These are phyloP conservation scores for Hygrocybe coccinea DNA, from an alignment of 768 basidiomycete genomes.

Conservation along the genomic window DNA sequence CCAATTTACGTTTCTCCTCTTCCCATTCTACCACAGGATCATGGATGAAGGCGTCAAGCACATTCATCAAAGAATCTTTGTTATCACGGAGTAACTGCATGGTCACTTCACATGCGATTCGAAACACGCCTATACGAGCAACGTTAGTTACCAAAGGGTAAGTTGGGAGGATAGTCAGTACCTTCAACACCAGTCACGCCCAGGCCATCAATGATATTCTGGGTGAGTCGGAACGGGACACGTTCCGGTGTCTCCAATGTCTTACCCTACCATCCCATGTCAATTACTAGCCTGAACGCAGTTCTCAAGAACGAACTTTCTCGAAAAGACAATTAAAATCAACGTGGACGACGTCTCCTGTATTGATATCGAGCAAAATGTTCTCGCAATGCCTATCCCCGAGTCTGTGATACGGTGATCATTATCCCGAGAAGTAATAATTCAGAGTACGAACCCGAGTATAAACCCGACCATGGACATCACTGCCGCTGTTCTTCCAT, in stretches of 20 bases:
- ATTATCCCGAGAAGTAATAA: not conserved
- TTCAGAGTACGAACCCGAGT: slow-evolving; percentile 59
- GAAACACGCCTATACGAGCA: slow-evolving; percentile 63
- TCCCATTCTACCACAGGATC: slow-evolving; percentile 98
- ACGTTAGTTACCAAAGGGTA: not conserved
- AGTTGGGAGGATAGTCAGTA: slow-evolving; percentile 20
- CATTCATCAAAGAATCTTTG: slow-evolving; percentile 90
- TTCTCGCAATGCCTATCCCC: slow-evolving; percentile 97
- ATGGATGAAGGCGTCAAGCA: slow-evolving; percentile 94
- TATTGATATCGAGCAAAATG: slow-evolving; percentile 82
- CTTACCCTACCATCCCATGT: slow-evolving; percentile 54
- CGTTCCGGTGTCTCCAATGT: slow-evolving; percentile 81
- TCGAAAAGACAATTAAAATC: slow-evolving; percentile 99
- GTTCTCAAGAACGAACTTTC: slow-evolving; percentile 49
- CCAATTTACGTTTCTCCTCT: slow-evolving; percentile 67
- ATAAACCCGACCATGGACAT: slow-evolving; percentile 99
- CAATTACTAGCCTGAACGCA: not conserved
- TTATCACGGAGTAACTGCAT: slow-evolving; percentile 83
- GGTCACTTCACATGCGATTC: slow-evolving; percentile 87
- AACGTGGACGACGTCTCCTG: slow-evolving; percentile 91
- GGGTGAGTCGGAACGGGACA: slow-evolving; percentile 92
- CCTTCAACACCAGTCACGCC: slow-evolving; percentile 94
- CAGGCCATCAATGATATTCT: slow-evolving; percentile 86
- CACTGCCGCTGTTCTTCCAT: slow-evolving; percentile 86
- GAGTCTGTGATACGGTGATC: slow-evolving; percentile 47